A percentile compares a stretch with the other conserved stretches of the same genome.
Evolutionary conservation across 495 filamentous ascomycete genomes (phyloP).

Genomic region (Penicillium flavigenum): DNA sequence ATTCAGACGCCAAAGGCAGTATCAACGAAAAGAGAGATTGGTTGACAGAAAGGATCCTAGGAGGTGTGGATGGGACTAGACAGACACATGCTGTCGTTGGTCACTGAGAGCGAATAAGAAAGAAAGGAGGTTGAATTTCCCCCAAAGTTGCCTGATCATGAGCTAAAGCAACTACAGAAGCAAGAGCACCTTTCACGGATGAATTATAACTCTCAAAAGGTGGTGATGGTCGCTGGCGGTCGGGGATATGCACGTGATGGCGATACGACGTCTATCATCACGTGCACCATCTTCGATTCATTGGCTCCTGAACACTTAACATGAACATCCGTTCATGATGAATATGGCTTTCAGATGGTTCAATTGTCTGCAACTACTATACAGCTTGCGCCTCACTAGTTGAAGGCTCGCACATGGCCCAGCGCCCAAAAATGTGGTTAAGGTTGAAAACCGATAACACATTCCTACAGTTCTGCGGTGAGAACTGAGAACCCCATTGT

Average conservation of each 20-base stretch:
- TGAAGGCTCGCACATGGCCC: neutral
- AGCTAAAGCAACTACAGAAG: neutral
- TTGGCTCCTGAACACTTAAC: neutral
- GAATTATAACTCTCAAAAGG: neutral
- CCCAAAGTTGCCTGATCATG: neutral
- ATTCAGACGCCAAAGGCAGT: constrained; percentile 1
- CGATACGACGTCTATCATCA: constrained; percentile 5
- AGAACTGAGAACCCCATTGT: neutral
- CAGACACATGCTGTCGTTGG: constrained; percentile 14
- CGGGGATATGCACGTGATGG: constrained; percentile 5
- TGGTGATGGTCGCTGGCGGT: constrained; percentile 6
- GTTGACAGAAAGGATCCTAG: constrained; percentile 8
- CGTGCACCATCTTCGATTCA: neutral
- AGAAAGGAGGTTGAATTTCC: neutral
- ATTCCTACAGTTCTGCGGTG: constrained; percentile 9
- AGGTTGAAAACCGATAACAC: neutral
- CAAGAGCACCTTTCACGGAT: constrained; percentile 3
- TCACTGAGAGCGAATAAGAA: neutral
- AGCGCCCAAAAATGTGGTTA: neutral
- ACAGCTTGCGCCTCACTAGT: neutral
- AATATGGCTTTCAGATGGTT: neutral
- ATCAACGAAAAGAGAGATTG: constrained; percentile 3
- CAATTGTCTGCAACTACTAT: neutral
- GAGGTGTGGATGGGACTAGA: constrained; percentile 1
- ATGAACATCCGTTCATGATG: neutral